phyloP scores from a whole-genome alignment of 805 yeast genomes.

The Cyberlindnera japonica region DNA sequence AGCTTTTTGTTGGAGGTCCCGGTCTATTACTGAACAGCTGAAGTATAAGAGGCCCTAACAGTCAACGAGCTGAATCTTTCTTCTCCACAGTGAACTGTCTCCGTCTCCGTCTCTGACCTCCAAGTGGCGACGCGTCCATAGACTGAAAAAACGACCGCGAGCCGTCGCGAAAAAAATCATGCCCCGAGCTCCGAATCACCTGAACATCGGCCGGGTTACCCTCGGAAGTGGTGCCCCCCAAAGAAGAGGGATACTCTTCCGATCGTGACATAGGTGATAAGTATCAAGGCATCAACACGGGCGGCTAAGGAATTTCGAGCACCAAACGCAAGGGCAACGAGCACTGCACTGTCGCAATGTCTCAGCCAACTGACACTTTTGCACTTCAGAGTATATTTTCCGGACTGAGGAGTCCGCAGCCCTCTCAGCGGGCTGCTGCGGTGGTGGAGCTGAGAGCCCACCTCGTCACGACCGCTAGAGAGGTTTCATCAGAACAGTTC shows the following conservation, averaged over 20 bases:
- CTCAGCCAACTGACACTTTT: constrained; percentile 24
- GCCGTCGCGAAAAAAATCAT: not conserved
- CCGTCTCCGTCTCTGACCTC: too few relatives aligned
- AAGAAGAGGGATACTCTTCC: too few relatives aligned
- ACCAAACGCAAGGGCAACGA: not conserved
- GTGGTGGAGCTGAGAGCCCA: constrained; percentile 70
- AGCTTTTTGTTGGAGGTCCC: too few relatives aligned
- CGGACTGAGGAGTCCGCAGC: constrained; percentile 33
- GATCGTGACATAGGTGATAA: constrained; percentile 1
- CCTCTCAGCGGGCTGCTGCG: constrained; percentile 41
- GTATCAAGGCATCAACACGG: not conserved
- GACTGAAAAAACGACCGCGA: constrained; percentile 2
- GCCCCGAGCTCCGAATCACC: too few relatives aligned
- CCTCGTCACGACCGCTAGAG: constrained; percentile 71
- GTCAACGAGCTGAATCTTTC: too few relatives aligned
- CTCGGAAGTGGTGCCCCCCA: not conserved
- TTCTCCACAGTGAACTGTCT: too few relatives aligned
- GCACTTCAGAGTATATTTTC: constrained; percentile 36
- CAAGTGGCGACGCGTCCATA: constrained; percentile 11
- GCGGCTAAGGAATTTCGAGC: not conserved
- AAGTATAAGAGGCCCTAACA: too few relatives aligned
- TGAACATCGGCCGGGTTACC: not conserved
- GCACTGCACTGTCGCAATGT: constrained; percentile 10
- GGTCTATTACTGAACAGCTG: too few relatives aligned
- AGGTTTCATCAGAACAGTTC: constrained; percentile 76